phyloP scores from a whole-genome alignment of 331 rosid species.

The Malus hybrid region DNA sequence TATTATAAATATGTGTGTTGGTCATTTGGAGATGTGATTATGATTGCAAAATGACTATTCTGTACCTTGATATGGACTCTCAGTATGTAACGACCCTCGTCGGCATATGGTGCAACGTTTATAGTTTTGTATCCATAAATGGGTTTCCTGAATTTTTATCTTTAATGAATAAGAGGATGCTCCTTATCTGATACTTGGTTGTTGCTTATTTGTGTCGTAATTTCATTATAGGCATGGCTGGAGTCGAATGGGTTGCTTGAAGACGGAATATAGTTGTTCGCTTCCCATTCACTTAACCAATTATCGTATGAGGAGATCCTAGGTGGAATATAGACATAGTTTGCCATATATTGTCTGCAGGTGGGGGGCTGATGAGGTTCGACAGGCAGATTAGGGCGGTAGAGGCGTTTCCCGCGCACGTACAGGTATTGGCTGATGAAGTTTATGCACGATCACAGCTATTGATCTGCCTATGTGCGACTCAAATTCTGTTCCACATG shows the following conservation, averaged over 20 bases:
- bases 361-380: not conserved
- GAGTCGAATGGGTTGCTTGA: conserved; percentile 15
- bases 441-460: not conserved
- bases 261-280: conserved; percentile 7
- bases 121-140: not conserved
- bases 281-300: conserved; percentile 13
- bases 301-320: not conserved
- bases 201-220: conserved; percentile 3
- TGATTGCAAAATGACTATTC: not conserved
- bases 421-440: not conserved
- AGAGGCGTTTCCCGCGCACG: not conserved
- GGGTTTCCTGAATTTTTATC: not conserved
- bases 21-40: not conserved
- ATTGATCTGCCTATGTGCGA: not conserved
- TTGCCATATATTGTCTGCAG: not conserved
- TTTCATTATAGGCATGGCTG: conserved; percentile 17
- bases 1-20: not conserved
- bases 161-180: not conserved
- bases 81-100: not conserved
- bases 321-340: not conserved
- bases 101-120: not conserved
- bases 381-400: not conserved
- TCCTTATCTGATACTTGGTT: not conserved
- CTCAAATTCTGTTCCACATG: not conserved
- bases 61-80: not conserved